Evolutionary conservation across 805 yeast species (phyloP), one percentile per base, ranked within the genome.

Genomic region (Saccharomycopsis oosterbeekiorum): DNA sequence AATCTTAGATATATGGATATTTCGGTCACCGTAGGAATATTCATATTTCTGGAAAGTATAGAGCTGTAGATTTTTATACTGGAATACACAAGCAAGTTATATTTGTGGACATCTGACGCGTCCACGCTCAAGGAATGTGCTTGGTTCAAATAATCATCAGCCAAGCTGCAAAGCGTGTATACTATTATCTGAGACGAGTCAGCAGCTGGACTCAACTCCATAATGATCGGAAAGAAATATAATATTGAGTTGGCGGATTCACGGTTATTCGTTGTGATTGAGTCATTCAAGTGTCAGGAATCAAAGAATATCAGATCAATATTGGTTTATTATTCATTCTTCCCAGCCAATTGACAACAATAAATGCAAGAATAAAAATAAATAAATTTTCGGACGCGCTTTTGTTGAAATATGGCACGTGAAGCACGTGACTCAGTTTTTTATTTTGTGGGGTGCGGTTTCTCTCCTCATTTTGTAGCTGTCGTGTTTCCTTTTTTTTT

Each of bases 21-120:
- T 53, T 62, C 62, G 1, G 59, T 57, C 21, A 14, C 26, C 10
- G 63, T 56, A 2, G 66, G 60, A 14, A 62, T 26, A 40, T 58
- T 60, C 15, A 53, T 50, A 17, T 55, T 55, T 26, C 57, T 57
- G 15, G 61, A 57, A n/a, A 59, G 56, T 6, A 60, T 54, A 2
- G 60, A 17, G 21, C 60, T 60, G n/a, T 62, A 47, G 15, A 37
- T 47, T 34, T 62, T 62, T 36, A 64, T 64, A 34, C 58, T 39
- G 47, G 65, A 57, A 53, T 40, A 64, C 8, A 64, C 17, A 5
- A 64, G 34, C 41, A 58, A 39, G 15, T 43, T 51, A 42, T 64
- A 64, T n/a, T 54, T 14, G 14, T 17, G 11, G 14, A 63, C 14
- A 26, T 43, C 21, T n/a, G 29, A 17, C 5, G 29, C 41, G 36